Base-by-base conservation (phyloP, 441 rosid genomes). In the Gossypium lobatum region DNA sequence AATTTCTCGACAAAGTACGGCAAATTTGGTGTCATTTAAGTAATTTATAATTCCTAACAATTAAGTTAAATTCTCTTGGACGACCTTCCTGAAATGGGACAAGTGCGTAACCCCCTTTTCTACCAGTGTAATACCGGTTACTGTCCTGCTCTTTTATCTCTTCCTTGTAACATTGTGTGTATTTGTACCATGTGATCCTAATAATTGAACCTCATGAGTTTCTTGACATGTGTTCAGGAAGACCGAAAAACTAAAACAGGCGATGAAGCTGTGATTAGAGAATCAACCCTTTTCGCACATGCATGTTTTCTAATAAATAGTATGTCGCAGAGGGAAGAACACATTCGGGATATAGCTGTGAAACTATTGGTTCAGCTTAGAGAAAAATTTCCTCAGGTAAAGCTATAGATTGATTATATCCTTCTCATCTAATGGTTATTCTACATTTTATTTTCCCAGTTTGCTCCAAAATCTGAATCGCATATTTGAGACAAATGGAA, bases 381-480 rank as follows among this genome's bases (percentile, higher is more conserved):
- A 82, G 99, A 96, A 71, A 91, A 83, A 86, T 96, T 96, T 83
- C 92, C 98, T 76, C 99, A 92, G 99, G 99, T 93, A 83, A 71
- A 74, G 37, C 73, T 34, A 48, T 53, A 10, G 34, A 10, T 48
- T 45, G 11, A n/a, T 10, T 60, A 50, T 48, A 3, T 73, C 45
- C 14, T 72, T 48, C 58, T 61, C 59, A n/a, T 46, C 50, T 18
- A 6, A 34, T 55, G 53, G 52, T 26, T 48, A 11, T 13, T 73
- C 23, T 11, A 57, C 74, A 48, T 13, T 57, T 76, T 69, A 16
- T 31, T 46, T 78, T 26, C 64, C 42, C 11, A 16, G 18, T 50
- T 34, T 71, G 71, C 58, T 78, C 13, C 45, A 18, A 64, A 48
- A 74, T 70, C 78, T 53, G 63, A 59, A 45, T 34, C 46, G 64